Conservation (phyloP, 495 filamentous ascomycete species). For the Neurospora sp. region DNA sequence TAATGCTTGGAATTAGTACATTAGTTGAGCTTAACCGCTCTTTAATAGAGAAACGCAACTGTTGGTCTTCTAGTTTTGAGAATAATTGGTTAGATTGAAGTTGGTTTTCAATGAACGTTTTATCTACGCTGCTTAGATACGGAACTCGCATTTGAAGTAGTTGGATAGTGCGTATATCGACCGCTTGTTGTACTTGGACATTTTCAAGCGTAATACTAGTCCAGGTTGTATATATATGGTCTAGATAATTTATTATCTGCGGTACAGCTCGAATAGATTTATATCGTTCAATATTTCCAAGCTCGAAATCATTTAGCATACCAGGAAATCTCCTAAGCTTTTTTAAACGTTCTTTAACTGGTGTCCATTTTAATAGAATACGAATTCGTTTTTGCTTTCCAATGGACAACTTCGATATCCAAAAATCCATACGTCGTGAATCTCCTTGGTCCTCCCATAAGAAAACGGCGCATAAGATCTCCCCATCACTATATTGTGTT, state of each 20-base stretch:
- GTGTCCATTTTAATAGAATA: background rate
- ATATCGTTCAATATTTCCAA: background rate
- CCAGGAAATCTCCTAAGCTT: background rate
- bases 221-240: background rate
- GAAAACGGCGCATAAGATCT: background rate
- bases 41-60: background rate
- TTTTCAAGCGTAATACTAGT: background rate
- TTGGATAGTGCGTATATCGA: background rate
- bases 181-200: background rate
- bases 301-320: background rate
- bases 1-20: background rate
- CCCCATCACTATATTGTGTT: background rate
- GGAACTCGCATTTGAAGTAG: background rate
- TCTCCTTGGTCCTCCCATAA: background rate
- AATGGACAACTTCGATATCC: background rate
- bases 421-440: background rate
- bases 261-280: background rate
- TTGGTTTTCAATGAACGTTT: background rate
- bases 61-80: background rate
- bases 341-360: background rate
- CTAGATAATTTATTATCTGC: background rate
- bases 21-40: background rate
- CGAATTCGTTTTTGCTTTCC: background rate
- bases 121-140: background rate
- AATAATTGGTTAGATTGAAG: background rate